These are phyloP conservation scores for Inga oerstediana DNA, from an alignment of 306 rosid genomes.

Conservation along the genomic window DNA sequence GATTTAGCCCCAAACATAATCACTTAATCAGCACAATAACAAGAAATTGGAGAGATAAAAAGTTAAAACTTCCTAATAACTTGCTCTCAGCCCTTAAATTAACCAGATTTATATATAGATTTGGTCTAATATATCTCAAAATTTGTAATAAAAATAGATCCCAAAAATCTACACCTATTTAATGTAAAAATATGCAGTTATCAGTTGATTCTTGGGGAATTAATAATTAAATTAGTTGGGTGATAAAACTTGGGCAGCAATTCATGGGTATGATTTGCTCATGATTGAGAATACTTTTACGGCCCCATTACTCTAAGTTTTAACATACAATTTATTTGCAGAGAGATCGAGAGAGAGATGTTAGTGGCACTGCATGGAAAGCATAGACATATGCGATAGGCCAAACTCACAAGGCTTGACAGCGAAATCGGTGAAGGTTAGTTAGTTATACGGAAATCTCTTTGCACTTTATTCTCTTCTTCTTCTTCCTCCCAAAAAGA, in stretches of 20 bases:
- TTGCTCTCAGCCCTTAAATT: no score
- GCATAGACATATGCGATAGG: conserved; percentile 31
- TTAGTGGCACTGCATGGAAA: conserved; percentile 21
- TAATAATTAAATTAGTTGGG: background rate
- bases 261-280: conserved; percentile 16
- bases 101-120: no score
- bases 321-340: background rate
- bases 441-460: conserved; percentile 35
- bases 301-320: conserved; percentile 3
- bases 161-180: no score
- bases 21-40: no score
- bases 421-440: conserved; percentile 27
- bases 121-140: no score
- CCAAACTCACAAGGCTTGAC: conserved; percentile 38
- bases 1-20: background rate
- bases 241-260: conserved; percentile 2
- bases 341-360: background rate
- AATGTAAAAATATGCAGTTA: no score
- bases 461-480: conserved; percentile 33
- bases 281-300: conserved; percentile 17
- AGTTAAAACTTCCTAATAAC: no score
- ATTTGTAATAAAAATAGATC: no score
- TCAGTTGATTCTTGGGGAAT: background rate
- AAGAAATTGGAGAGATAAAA: no score
- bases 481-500: conserved; percentile 21